These are phyloP conservation scores for Epichloe sibirici DNA, from an alignment of 2,329 filamentous ascomycete species.

Conservation along the genomic window DNA sequence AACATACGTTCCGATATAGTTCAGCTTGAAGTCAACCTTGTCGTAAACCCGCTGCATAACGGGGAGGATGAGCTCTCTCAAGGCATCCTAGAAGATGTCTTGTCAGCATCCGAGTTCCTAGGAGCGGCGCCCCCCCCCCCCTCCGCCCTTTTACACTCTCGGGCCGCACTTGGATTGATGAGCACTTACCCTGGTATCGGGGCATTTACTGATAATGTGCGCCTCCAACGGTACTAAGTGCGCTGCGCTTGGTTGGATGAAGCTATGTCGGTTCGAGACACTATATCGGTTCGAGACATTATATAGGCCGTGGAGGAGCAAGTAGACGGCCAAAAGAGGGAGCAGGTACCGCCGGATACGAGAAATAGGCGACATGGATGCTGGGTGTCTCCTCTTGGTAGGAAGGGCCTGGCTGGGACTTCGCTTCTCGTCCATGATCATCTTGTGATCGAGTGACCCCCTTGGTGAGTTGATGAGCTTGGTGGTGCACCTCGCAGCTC, in stretches of 20 bases:
- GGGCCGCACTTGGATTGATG: not conserved
- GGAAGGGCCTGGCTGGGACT: not conserved
- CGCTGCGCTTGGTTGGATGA: not conserved
- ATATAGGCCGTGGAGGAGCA: conserved; percentile 1
- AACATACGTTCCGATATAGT: conserved; percentile 71
- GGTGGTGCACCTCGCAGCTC: not conserved
- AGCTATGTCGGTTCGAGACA: not conserved
- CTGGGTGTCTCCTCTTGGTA: not conserved
- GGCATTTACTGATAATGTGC: conserved; percentile 96
- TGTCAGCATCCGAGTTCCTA: not conserved
- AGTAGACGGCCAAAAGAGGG: not conserved
- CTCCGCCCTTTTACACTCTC: not conserved
- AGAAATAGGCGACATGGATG: conserved; percentile 1
- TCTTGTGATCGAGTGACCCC: not conserved
- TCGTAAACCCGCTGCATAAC: conserved; percentile 70
- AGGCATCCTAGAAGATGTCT: conserved; percentile 45
- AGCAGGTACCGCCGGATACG: conserved; percentile 4
- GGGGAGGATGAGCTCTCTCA: conserved; percentile 70
- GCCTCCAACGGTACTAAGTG: conserved; percentile 67
- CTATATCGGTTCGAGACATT: not conserved
- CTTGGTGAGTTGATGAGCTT: not conserved
- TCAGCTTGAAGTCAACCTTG: conserved; percentile 84
- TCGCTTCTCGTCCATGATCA: conserved; percentile 4
- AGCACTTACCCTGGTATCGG: conserved; percentile 56
- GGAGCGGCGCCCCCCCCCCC: not conserved